These are phyloP conservation scores for Boletus rubroflammeus DNA, from an alignment of 768 basidiomycete genomes.

Conservation along the genomic window DNA sequence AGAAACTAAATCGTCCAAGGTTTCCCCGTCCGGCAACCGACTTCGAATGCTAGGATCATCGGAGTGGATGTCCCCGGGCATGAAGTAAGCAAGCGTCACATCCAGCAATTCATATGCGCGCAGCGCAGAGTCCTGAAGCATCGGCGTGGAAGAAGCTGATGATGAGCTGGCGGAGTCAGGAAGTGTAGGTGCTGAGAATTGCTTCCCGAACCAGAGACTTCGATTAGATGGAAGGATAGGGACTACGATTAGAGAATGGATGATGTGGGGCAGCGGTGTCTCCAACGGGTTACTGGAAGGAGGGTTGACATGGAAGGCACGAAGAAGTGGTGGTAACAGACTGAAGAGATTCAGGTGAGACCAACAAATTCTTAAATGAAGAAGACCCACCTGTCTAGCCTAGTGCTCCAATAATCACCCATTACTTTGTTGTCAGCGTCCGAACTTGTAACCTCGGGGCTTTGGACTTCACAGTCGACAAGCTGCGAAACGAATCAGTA, in stretches of 20 bases:
- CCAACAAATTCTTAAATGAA: background rate
- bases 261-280: conserved; percentile 73
- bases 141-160: conserved; percentile 33
- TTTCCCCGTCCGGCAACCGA: conserved; percentile 38
- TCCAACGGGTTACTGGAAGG: conserved; percentile 61
- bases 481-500: conserved; percentile 22
- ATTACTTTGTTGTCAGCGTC: conserved; percentile 45
- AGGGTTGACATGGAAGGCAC: conserved; percentile 63
- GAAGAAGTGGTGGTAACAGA: conserved; percentile 67
- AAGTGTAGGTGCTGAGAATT: conserved; percentile 33
- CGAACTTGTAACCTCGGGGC: conserved; percentile 16
- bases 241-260: conserved; percentile 77
- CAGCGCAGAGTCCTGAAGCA: conserved; percentile 47
- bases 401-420: conserved; percentile 72
- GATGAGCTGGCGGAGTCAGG: conserved; percentile 36
- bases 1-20: conserved; percentile 73
- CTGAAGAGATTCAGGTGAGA: conserved; percentile 23
- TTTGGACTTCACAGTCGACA: conserved; percentile 45
- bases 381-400: conserved; percentile 61
- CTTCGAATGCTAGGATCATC: conserved; percentile 63
- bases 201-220: conserved; percentile 57
- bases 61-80: conserved; percentile 59
- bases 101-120: conserved; percentile 71
- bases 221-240: conserved; percentile 60
- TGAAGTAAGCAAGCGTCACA: conserved; percentile 52